Evolutionary conservation across 2,329 filamentous ascomycete species (phyloP).

Genomic region (Beauveria sp.): DNA sequence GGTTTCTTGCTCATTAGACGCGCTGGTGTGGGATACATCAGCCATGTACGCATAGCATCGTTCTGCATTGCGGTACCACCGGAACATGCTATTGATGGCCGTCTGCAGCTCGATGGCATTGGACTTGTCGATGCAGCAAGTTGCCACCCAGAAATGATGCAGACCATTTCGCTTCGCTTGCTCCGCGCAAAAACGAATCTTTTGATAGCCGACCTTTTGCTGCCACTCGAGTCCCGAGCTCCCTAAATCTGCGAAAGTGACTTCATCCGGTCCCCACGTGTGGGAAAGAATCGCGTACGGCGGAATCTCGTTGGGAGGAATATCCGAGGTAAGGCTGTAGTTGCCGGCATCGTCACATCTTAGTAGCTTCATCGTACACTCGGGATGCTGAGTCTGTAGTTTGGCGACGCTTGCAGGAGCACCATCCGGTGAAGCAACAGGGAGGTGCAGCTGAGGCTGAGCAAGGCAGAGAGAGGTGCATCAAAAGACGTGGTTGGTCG

Average conservation of each 20-base stretch:
- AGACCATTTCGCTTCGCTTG: conserved; percentile 14
- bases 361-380: neutral
- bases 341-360: neutral
- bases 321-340: neutral
- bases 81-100: conserved; percentile 14
- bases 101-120: neutral
- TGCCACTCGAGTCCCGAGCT: neutral
- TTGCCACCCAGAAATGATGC: conserved; percentile 22
- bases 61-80: conserved; percentile 19
- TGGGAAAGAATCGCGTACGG: conserved; percentile 29
- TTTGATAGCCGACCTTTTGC: conserved; percentile 16
- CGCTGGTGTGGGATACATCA: conserved; percentile 13
- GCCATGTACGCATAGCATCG: conserved; percentile 20
- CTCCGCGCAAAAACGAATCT: conserved; percentile 17
- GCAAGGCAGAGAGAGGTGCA: neutral
- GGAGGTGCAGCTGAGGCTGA: neutral
- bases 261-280: conserved; percentile 25
- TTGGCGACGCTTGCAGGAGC: no score
- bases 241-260: conserved; percentile 20
- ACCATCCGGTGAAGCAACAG: neutral
- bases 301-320: conserved; percentile 17
- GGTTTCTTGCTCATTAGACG: neutral
- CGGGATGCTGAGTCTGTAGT: no score
- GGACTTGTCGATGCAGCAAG: conserved; percentile 19
- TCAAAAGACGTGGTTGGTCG: neutral